phyloP scores from a whole-genome alignment of 306 rosid genomes.

The Hylodesmum podocarpum region DNA sequence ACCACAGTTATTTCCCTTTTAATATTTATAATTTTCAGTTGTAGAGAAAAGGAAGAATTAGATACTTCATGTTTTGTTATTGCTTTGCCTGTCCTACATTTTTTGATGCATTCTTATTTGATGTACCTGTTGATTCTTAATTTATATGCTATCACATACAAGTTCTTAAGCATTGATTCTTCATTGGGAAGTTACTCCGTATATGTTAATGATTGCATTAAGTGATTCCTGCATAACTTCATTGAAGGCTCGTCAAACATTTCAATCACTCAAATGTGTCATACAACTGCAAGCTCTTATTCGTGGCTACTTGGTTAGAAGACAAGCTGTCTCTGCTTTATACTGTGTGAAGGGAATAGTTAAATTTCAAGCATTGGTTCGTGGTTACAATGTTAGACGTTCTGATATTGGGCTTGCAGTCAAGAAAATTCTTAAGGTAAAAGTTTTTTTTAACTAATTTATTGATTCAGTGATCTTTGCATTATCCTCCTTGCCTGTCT shows the following conservation, averaged over 20 bases:
- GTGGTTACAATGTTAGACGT: slow-evolving; percentile 51
- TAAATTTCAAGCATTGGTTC: slow-evolving; percentile 49
- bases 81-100: not conserved
- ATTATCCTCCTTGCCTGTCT: slow-evolving; percentile 3
- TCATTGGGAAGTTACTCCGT: slow-evolving; percentile 15
- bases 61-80: not conserved
- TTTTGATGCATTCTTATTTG: slow-evolving; percentile 8
- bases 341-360: slow-evolving; percentile 53
- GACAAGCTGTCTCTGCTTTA: slow-evolving; percentile 62
- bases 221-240: slow-evolving; percentile 7
- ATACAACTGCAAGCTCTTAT: slow-evolving; percentile 55
- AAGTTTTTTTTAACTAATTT: slow-evolving; percentile 9
- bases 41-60: not conserved
- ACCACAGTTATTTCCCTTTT: not conserved
- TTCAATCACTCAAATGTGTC: slow-evolving; percentile 41
- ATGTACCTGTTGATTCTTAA: not conserved
- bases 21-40: slow-evolving; percentile 10
- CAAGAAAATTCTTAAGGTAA: slow-evolving; percentile 43
- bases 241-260: slow-evolving; percentile 49
- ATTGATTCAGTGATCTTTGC: slow-evolving; percentile 12
- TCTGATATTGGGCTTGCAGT: slow-evolving; percentile 46
- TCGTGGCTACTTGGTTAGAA: slow-evolving; percentile 59
- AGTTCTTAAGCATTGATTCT: not conserved
- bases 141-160: slow-evolving; percentile 1
- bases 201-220: slow-evolving; percentile 1